Evolutionary conservation across 2,329 filamentous ascomycete species (phyloP), one percentile per base, ranked within the genome.

Genomic region (Chaetomium strumarium): DNA sequence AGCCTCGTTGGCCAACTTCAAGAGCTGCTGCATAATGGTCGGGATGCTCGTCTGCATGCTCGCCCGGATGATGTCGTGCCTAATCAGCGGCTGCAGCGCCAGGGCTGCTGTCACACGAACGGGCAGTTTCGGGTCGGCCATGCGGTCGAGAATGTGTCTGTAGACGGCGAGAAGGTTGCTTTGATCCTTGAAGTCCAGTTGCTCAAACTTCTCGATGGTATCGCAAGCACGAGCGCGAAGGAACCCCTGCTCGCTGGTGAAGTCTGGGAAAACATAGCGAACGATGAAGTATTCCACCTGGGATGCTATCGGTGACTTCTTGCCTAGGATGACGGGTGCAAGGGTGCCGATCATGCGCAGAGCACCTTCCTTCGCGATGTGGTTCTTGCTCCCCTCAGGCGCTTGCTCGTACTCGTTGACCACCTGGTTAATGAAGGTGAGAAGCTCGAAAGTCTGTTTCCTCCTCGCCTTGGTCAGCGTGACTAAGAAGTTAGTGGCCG

Each of bases 241-340:
- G 73, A 91, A 97, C 34, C 92, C 93, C 66, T 95, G 88, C 13
- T 83, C 78, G 71, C 90, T 97, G 62, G 89, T 85, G 76, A 99
- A 99, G 66, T 99, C 93, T 43, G 93, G 93, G 76, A 99, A 97
- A 52, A 99, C 93, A 66, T 97, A 95, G 65, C 92, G 88, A 49
- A 97, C 92, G 61, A 99, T 87, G 77, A 99, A 99, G 70, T 96
- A 96, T 70, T 99, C 93, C 52, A 97, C 91, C 70, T 97, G 90
- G 66, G 96, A 88, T 34, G 92, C 93, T 60, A 99, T 96, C 1
- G 93, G 93, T 66, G 91, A 96, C 79, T 97, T 97, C 79, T 97
- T 99, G 62, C 90, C 90, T 34, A 99, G 78, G 45, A 99, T 95
- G 48, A 99, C 92, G 31, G 90, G 88, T 0, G 93, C 89, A 43